phyloP scores from a whole-genome alignment of 148 eudicot species.

The Rhododendron simsii region DNA sequence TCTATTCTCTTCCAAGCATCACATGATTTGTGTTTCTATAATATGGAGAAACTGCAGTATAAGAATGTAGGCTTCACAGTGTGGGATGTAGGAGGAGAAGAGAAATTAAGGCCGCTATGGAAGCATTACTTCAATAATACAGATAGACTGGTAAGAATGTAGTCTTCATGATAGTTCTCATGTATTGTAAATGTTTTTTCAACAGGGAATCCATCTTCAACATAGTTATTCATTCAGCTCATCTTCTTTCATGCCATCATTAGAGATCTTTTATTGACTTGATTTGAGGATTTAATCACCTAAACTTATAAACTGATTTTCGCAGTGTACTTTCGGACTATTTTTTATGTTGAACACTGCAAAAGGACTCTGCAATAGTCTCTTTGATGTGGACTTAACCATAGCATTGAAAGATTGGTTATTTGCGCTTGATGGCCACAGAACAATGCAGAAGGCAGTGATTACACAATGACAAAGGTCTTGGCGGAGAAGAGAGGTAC shows the following conservation, averaged over 20 bases:
- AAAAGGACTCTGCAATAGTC: constrained; percentile 52
- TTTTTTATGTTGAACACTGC: constrained; percentile 77
- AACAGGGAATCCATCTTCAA: constrained; percentile 8
- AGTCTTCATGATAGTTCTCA: neutral
- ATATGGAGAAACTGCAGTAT: constrained; percentile 98
- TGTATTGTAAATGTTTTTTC: constrained; percentile 11
- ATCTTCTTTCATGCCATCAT: constrained; percentile 67
- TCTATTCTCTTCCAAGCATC: neutral
- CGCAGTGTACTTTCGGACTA: constrained; percentile 72
- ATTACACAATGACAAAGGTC: constrained; percentile 28
- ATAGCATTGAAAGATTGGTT: constrained; percentile 80
- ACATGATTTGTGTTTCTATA: constrained; percentile 8
- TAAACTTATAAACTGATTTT: neutral
- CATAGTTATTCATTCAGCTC: constrained; percentile 7
- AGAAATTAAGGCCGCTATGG: constrained; percentile 94
- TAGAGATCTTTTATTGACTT: constrained; percentile 39
- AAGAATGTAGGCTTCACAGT: constrained; percentile 96
- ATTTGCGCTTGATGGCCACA: constrained; percentile 89
- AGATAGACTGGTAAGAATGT: constrained; percentile 73
- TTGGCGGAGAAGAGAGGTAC: constrained; percentile 66
- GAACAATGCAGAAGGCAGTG: constrained; percentile 39
- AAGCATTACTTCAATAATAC: constrained; percentile 98
- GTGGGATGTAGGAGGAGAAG: constrained; percentile 99
- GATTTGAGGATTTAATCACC: neutral
- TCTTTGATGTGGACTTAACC: too few relatives aligned